Evolutionary conservation across 495 filamentous ascomycete genomes (phyloP).

Genomic region (Penicillium atrosanguineum): DNA sequence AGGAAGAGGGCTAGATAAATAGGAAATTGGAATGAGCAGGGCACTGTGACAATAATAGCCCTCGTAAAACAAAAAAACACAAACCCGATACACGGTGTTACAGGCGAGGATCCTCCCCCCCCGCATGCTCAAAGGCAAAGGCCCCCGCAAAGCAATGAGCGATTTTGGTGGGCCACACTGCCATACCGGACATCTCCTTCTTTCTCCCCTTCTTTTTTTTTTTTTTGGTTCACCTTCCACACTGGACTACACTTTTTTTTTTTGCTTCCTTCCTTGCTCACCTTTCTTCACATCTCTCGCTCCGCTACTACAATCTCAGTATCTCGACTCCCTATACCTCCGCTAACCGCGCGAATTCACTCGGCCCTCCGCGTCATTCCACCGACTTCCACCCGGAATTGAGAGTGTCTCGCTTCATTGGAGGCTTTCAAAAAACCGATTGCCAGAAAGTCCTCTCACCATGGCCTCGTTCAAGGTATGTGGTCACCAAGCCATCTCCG

Average conservation of each 20-base stretch:
- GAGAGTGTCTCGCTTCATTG: slow-evolving; percentile 18
- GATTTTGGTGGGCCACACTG: slow-evolving; percentile 30
- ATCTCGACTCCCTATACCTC: slow-evolving; percentile 5
- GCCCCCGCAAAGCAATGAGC: slow-evolving; percentile 33
- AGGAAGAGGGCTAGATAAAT: neutral
- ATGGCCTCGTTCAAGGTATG: slow-evolving; percentile 51
- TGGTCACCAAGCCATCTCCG: neutral
- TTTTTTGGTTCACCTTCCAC: slow-evolving; percentile 10
- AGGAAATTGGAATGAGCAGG: neutral
- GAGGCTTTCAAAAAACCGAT: slow-evolving; percentile 36
- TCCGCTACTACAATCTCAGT: neutral
- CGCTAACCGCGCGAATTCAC: slow-evolving; percentile 8
- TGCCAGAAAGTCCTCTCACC: slow-evolving; percentile 31
- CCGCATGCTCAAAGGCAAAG: slow-evolving; percentile 36
- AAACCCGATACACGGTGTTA: slow-evolving; percentile 11
- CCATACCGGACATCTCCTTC: slow-evolving; percentile 23
- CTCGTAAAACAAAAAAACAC: neutral
- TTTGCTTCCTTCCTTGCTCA: slow-evolving; percentile 12
- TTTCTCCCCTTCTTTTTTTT: slow-evolving; percentile 24
- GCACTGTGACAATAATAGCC: neutral
- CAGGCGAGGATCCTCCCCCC: slow-evolving; percentile 29
- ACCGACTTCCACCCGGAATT: slow-evolving; percentile 28
- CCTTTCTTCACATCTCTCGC: slow-evolving; percentile 9
- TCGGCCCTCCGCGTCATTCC: slow-evolving; percentile 18
- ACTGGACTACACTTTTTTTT: neutral